Evolutionary conservation across 805 yeast species (phyloP).

Genomic region (Metschnikowia dekortorum): DNA sequence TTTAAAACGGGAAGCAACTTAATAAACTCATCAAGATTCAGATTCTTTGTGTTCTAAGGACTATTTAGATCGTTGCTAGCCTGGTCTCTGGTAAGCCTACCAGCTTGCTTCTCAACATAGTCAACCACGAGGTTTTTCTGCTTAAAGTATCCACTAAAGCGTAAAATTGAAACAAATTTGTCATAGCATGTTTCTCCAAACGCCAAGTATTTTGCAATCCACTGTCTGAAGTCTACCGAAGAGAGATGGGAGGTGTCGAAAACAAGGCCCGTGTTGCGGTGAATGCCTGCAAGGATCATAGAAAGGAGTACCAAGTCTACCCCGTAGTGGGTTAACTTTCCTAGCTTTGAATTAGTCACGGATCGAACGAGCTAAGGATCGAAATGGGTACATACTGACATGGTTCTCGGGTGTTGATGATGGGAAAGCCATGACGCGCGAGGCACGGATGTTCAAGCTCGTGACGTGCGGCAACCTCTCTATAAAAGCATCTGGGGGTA

Average conservation of each 20-base stretch:
- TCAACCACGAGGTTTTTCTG: slow-evolving; percentile 37
- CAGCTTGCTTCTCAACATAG: slow-evolving; percentile 29
- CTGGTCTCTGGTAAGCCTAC: slow-evolving; percentile 4
- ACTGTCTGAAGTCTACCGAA: slow-evolving; percentile 41
- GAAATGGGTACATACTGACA: slow-evolving; percentile 6
- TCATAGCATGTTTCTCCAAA: slow-evolving; percentile 63
- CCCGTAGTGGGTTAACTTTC: slow-evolving; percentile 65
- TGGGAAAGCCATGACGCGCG: neutral
- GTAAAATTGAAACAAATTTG: slow-evolving; percentile 41
- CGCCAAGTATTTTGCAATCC: slow-evolving; percentile 49
- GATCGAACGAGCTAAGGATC: neutral
- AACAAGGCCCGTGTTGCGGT: slow-evolving; percentile 74
- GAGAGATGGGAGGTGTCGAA: slow-evolving; percentile 49
- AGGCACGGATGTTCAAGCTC: neutral
- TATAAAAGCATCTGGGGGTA: too few relatives aligned
- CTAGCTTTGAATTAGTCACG: slow-evolving; percentile 38
- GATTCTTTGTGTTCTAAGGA: neutral
- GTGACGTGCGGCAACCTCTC: too few relatives aligned
- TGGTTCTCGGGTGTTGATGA: neutral
- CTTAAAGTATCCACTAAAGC: slow-evolving; percentile 48
- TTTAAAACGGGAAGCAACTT: too few relatives aligned
- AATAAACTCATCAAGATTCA: too few relatives aligned
- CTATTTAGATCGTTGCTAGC: slow-evolving; percentile 28
- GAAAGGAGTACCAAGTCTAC: slow-evolving; percentile 76
- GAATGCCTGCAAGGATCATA: slow-evolving; percentile 79